Conservation (phyloP, 2,329 filamentous ascomycete genomes). For the Microdochium bolleyi region DNA sequence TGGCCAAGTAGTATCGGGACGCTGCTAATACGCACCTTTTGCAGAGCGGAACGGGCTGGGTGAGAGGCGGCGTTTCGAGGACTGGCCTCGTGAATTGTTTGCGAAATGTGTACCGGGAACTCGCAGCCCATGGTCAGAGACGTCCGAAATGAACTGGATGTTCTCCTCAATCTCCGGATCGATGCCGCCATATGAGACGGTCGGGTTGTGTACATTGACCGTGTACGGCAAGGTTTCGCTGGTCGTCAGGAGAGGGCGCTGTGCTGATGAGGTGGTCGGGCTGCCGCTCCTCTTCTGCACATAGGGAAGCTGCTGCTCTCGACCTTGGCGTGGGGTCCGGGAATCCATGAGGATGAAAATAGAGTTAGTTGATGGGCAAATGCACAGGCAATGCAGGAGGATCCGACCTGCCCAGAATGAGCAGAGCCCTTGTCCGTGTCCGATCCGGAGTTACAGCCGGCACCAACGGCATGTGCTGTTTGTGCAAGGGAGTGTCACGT, state of each 20-base stretch:
- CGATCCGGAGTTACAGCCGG: too few relatives aligned
- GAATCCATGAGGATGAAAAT: constrained; percentile 1
- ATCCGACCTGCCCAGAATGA: neutral
- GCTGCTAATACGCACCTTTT: neutral
- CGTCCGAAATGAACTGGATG: constrained; percentile 17
- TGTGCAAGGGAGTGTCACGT: too few relatives aligned
- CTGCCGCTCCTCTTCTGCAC: neutral
- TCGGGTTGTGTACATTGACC: constrained; percentile 12
- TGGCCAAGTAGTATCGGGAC: too few relatives aligned
- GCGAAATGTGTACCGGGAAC: constrained; percentile 3
- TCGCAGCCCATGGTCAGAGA: constrained; percentile 14
- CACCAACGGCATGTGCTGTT: too few relatives aligned
- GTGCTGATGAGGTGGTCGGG: neutral
- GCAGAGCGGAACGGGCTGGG: neutral
- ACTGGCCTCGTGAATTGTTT: constrained; percentile 7
- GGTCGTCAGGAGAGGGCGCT: neutral
- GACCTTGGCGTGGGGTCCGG: neutral
- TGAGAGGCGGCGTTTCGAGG: constrained; percentile 8
- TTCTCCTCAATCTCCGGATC: constrained; percentile 27
- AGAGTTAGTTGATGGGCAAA: constrained; percentile 1
- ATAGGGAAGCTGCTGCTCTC: neutral
- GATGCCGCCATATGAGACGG: constrained; percentile 21
- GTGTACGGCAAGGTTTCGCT: constrained; percentile 1
- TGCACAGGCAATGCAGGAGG: neutral
- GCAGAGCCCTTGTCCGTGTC: neutral